Percentiles rank a stretch among this genome's conserved stretches.
phyloP scores from a whole-genome alignment of 306 rosid species.

The Chamaecrista fasciculata region DNA sequence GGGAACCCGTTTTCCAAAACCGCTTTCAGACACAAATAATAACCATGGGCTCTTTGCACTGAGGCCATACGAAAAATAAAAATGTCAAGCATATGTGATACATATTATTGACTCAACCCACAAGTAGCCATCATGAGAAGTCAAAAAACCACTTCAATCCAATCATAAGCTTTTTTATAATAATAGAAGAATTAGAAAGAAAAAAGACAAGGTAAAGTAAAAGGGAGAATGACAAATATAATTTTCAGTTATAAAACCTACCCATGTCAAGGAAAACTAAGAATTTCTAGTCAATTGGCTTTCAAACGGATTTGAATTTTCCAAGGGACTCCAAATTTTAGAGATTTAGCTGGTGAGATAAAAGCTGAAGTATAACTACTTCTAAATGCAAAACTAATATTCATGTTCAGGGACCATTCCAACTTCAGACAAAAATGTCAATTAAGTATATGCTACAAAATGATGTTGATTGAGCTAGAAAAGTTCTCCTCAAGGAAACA shows the following conservation, averaged over 20 bases:
- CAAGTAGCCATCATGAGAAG: conserved; percentile 15
- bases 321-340: conserved; percentile 2
- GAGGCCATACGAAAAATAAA: conserved; percentile 16
- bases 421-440: conserved; percentile 4
- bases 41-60: conserved; percentile 81
- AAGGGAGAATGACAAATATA: conserved; percentile 1
- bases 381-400: not conserved
- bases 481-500: not conserved
- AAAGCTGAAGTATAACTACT: not conserved
- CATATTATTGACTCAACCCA: not conserved
- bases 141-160: not conserved
- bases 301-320: not conserved
- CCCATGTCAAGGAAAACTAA: not conserved
- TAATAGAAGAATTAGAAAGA: not conserved
- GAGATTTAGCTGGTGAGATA: not conserved
- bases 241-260: not conserved
- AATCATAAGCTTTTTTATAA: not conserved
- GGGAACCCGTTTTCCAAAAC: conserved; percentile 94
- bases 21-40: conserved; percentile 91
- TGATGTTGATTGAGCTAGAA: not conserved
- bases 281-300: not conserved
- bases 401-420: conserved; percentile 17
- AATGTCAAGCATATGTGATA: conserved; percentile 20
- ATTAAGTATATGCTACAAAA: too few species aligned
- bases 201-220: not conserved